Evolutionary conservation across 163 green algal species (phyloP).

Genomic region (Scenedesmus sp.): DNA sequence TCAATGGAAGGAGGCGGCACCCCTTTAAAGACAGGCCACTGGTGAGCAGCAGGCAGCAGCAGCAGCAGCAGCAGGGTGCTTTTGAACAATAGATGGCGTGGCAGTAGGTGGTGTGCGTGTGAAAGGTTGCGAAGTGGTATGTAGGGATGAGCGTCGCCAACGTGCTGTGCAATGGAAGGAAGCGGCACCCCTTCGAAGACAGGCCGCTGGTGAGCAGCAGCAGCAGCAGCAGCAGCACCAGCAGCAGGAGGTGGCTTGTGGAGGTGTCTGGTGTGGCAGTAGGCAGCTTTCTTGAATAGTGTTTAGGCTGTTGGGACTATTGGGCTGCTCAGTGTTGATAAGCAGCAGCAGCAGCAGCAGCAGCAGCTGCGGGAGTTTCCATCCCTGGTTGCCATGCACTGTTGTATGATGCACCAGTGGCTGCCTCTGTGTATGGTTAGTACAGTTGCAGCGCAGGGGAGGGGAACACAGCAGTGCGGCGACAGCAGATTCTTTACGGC

Average conservation of each 20-base stretch:
- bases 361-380: too few species aligned
- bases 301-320: too few species aligned
- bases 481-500: not conserved
- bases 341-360: too few species aligned
- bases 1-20: conserved; percentile 70
- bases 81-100: not conserved
- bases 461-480: too few species aligned
- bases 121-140: too few species aligned
- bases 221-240: not conserved
- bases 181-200: conserved; percentile 63
- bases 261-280: not conserved
- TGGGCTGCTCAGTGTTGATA: too few species aligned
- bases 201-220: conserved; percentile 56
- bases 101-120: not conserved
- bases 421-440: too few species aligned
- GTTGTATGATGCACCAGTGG: not conserved
- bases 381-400: too few species aligned
- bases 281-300: not conserved
- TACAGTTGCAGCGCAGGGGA: too few species aligned
- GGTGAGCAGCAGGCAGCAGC: conserved; percentile 5
- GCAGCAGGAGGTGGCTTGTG: not conserved
- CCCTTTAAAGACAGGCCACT: conserved; percentile 61
- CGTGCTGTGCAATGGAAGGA: conserved; percentile 67
- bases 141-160: conserved; percentile 57
- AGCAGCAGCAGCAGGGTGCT: not conserved